These are phyloP conservation scores for Tarenaya hassleriana DNA, from an alignment of 345 rosid species.

Conservation along the genomic window DNA sequence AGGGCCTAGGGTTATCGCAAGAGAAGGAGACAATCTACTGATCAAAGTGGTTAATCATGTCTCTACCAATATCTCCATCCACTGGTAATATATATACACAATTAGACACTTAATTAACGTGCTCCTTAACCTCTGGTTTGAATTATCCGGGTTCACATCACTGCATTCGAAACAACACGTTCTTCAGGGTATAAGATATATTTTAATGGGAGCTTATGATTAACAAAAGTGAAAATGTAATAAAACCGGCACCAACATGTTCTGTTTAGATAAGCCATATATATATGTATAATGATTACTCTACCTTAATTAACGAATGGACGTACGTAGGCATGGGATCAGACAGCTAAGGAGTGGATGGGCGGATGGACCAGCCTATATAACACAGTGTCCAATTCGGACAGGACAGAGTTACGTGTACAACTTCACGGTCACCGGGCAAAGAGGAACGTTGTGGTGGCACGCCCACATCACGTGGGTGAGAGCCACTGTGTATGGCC, in stretches of 20 bases:
- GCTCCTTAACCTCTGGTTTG: too few species aligned
- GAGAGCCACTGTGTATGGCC: conserved; percentile 63
- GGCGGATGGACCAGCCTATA: conserved; percentile 78
- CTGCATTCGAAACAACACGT: too few species aligned
- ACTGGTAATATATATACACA: conserved; percentile 17
- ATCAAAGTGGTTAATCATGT: conserved; percentile 32
- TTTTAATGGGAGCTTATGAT: too few species aligned
- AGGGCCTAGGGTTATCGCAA: conserved; percentile 29
- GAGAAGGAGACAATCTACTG: conserved; percentile 34
- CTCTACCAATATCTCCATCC: conserved; percentile 26
- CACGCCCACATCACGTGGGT: conserved; percentile 77
- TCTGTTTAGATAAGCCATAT: too few species aligned
- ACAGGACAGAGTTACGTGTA: conserved; percentile 52
- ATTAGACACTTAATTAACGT: too few species aligned
- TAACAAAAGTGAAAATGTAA: too few species aligned
- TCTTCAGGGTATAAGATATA: too few species aligned
- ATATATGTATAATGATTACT: too few species aligned
- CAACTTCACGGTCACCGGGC: conserved; percentile 63
- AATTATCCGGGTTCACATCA: too few species aligned
- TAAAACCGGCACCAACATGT: too few species aligned
- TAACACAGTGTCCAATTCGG: conserved; percentile 75
- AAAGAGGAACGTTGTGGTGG: conserved; percentile 75
- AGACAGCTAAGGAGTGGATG: conserved; percentile 62
- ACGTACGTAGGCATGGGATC: conserved; percentile 55
- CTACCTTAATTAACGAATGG: neutral